These are phyloP conservation scores for Leccinum uliginosum DNA, from an alignment of 768 basidiomycete species.

Conservation along the genomic window DNA sequence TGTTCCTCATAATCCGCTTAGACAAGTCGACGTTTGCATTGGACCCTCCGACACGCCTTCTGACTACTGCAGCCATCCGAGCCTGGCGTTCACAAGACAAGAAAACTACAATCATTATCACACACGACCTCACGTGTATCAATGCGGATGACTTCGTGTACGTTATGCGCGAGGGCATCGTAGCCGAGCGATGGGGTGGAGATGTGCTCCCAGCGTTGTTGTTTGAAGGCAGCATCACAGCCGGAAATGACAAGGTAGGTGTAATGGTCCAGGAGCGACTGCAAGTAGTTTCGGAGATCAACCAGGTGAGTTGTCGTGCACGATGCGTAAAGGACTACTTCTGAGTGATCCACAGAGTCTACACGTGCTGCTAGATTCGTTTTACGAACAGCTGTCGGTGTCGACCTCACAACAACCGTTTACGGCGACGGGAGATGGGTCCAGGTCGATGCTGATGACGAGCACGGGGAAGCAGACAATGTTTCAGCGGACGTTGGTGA, in stretches of 20 bases:
- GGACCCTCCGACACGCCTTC: constrained; percentile 80
- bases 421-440: constrained; percentile 56
- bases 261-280: constrained; percentile 69
- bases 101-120: constrained; percentile 64
- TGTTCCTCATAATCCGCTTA: constrained; percentile 21
- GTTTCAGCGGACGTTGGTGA: constrained; percentile 47
- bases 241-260: constrained; percentile 56
- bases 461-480: constrained; percentile 45
- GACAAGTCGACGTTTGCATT: constrained; percentile 82
- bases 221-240: constrained; percentile 70
- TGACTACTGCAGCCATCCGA: constrained; percentile 73
- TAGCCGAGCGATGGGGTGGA: constrained; percentile 90
- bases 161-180: constrained; percentile 73
- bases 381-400: constrained; percentile 75
- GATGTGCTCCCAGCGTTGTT: constrained; percentile 82
- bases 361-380: constrained; percentile 60
- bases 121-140: constrained; percentile 91
- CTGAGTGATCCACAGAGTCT: constrained; percentile 48
- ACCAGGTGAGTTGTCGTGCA: constrained; percentile 48
- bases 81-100: constrained; percentile 56
- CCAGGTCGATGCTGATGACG: constrained; percentile 64
- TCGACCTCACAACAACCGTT: constrained; percentile 76
- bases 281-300: constrained; percentile 66
- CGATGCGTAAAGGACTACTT: background rate
- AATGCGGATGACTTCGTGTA: constrained; percentile 79